Evolutionary conservation across 1,139 yeast genomes (phyloP), one percentile per base, ranked within the genome.

Genomic region (Diutina catenulata): DNA sequence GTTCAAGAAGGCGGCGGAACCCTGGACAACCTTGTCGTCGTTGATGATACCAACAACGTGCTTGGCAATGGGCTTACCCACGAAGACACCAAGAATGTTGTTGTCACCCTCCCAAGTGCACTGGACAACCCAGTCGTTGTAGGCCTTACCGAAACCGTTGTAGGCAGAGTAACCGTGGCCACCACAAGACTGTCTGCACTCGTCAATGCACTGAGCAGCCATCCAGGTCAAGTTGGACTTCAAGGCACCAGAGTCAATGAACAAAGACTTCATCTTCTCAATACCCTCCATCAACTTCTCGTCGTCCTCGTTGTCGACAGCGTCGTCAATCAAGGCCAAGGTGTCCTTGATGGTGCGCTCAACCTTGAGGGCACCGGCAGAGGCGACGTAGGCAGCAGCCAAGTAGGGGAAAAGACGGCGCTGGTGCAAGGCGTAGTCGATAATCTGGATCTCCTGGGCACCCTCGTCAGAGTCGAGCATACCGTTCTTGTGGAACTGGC

Each of bases 41-140:
- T 57, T 56, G 36, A 62, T 50, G 38, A 62, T 60, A 56, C 26
- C 48, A 32, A 52, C 47, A 40, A 73, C 68, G 48, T 69, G 67
- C 60, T 80, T 81, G 46, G 79, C 61, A 37, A 80, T 71, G 40
- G 82, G 77, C 60, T 81, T 74, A 47, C 95, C 96, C 45, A 87
- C 76, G 43, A 87, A 79, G 58, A 84, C 74, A 8, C 87, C 84
- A 49, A 87, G 68, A 38, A 87, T 80, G 52, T 80, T 86, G 65
- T 87, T 87, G 59, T 87, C 96, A 59, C 96, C 96, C 64, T 87
- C 96, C 96, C 96, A 87, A 20, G 95, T 87, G 61, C 94, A 84
- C 63, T 87, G 95, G 37, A 87, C 96, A 25, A 83, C 94, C 87
- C 95, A 88, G 57, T 87, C 96, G 45, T 75, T 73, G 59, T 74